Conservation (phyloP, 2,329 filamentous ascomycete genomes). For the Alternaria sp. region DNA sequence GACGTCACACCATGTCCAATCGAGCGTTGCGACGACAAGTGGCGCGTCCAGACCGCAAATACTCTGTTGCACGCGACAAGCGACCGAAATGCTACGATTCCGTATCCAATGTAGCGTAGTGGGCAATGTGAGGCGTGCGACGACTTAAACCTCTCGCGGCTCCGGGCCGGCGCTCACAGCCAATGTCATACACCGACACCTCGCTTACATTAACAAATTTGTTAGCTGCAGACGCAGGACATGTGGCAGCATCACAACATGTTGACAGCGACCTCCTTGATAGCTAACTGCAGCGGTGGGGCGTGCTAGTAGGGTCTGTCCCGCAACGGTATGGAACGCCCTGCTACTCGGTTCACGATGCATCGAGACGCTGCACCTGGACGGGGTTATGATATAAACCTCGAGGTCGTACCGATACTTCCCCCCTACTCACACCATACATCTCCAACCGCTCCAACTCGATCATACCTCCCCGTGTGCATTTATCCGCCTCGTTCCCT, state of each 20-base stretch:
- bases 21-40: conserved; percentile 35
- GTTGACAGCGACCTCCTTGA: conserved; percentile 45
- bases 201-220: conserved; percentile 36
- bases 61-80: conserved; percentile 31
- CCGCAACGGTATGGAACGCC: conserved; percentile 41
- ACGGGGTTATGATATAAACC: conserved; percentile 43
- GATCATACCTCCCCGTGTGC: conserved; percentile 18
- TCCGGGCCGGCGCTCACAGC: conserved; percentile 34
- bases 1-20: conserved; percentile 32
- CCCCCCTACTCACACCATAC: conserved; percentile 14
- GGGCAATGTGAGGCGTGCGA: conserved; percentile 40
- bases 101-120: conserved; percentile 21
- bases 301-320: conserved; percentile 39
- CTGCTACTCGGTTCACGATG: conserved; percentile 33
- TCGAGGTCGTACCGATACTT: conserved; percentile 29
- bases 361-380: conserved; percentile 30
- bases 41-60: conserved; percentile 35
- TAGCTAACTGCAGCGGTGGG: conserved; percentile 44
- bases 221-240: conserved; percentile 49
- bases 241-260: conserved; percentile 48
- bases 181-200: conserved; percentile 36
- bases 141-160: conserved; percentile 33
- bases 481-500: conserved; percentile 13
- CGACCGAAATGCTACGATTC: conserved; percentile 21
- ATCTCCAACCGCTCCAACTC: conserved; percentile 14